Base-by-base conservation (phyloP, 306 rosid genomes). In the Lupinus albus region DNA sequence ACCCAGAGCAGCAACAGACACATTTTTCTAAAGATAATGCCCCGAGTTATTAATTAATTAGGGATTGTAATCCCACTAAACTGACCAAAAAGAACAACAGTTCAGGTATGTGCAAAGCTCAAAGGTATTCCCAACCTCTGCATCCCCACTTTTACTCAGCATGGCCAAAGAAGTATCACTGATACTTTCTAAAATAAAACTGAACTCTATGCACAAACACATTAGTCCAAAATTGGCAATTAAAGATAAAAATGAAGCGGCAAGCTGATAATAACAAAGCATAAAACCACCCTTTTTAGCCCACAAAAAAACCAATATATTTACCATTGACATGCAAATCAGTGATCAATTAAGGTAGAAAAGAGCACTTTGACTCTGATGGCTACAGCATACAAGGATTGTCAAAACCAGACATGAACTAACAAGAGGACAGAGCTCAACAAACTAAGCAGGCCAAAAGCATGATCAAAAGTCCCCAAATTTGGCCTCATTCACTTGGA, bases 71-170 rank as follows among this genome's bases (percentile, higher is more conserved):
- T 6, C 48, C 44, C 38, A 42, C n/a, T 42, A 42, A 61, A 14
- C 52, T 11, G 7, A 18, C 38, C 21, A 11, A 35, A 61, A 61
- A 12, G 18, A 20, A 20, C 38, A 20, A 61, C 12, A 20, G 20
- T 42, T 42, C 53, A 20, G 20, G 36, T 61, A 20, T 33, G 18
- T 42, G 36, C 18, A 41, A 42, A 41, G 38, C 35, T 41, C 12
- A 42, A 20, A 41, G 41, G 42, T 61, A 25, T 21, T 20, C 51
- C 7, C 15, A 11, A 61, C 38, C 28, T 42, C n/a, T 42, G 52
- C 14, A 64, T 46, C 70, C 57, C 47, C 57, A 10, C 42, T 11
- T 15, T 65, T 4, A 33, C 71, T 49, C 48, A 11, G 42, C 59
- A 16, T 16, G n/a, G 4, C 30, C 30, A 25, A n/a, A n/a, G 7